Base-by-base conservation (phyloP, 306 rosid genomes). In the Dalbergia cultrata region DNA sequence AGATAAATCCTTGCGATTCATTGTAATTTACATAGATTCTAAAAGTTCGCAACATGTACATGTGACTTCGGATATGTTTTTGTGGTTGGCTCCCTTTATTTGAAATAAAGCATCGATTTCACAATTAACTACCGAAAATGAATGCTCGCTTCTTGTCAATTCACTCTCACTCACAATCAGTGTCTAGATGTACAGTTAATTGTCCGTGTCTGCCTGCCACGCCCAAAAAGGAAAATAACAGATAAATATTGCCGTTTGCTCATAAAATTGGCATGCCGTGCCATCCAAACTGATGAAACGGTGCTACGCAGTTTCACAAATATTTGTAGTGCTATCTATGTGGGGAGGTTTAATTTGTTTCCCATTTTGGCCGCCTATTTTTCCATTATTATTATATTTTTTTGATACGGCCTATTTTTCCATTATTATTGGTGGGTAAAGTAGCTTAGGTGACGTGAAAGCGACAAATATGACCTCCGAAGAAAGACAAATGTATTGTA, bases 391-490 rank as follows among this genome's bases (percentile, higher is more conserved):
- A 2, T 2, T 43, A 4, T 43, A 5, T 43, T 43, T 43, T 1
- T 5, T 43, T 43, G 5, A n/a, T n/a, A n/a, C n/a, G n/a, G n/a
- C n/a, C n/a, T n/a, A n/a, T n/a, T n/a, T 43, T 34, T 34, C 41
- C 7, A 37, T 10, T 22, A 61, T 75, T 31, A 43, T 44, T 12
- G 16, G 16, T 35, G 41, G 37, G 26, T 5, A 52, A 64, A 35
- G 72, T 50, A 45, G 49, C 74, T 72, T 14, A 43, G 31, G 34
- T 4, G 4, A 44, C n/a, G 33, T 45, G 65, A 74, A 74, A 81
- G 63, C 8, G 21, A 67, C 80, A 57, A 57, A 74, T 10, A 16
- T 75, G 18, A 37, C 67, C 66, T 54, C 21, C 13, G n/a, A 50
- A 8, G 19, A 53, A 7, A 44, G 50, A 7, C 49, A 13, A 34